These are phyloP conservation scores for Colletotrichum neosansevieriae DNA, from an alignment of 2,329 filamentous ascomycete species.

Conservation along the genomic window DNA sequence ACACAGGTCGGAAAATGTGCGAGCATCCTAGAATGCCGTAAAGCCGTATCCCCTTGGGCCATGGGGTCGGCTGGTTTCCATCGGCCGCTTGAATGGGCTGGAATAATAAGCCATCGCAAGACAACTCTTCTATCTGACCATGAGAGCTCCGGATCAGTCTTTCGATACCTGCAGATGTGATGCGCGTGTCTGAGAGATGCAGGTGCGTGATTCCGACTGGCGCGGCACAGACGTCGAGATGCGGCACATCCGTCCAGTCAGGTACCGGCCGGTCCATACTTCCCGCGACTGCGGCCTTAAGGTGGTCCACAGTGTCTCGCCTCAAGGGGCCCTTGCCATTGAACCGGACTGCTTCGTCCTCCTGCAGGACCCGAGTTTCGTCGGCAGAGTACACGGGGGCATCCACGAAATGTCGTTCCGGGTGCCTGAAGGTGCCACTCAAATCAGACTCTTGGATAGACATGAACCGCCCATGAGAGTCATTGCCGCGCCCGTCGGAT, in stretches of 20 bases:
- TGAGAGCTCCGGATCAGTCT: slow-evolving; percentile 56
- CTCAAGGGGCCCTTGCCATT: slow-evolving; percentile 49
- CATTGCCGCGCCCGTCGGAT: slow-evolving; percentile 45
- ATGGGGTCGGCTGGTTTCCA: slow-evolving; percentile 40
- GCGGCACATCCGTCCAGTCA: slow-evolving; percentile 29
- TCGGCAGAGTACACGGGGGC: slow-evolving; percentile 57
- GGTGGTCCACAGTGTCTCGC: slow-evolving; percentile 49
- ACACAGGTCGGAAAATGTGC: slow-evolving; percentile 64
- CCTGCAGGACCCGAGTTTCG: slow-evolving; percentile 43
- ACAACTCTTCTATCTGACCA: slow-evolving; percentile 64
- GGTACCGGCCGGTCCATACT: slow-evolving; percentile 28
- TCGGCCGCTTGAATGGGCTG: slow-evolving; percentile 14
- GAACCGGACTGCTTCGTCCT: slow-evolving; percentile 43
- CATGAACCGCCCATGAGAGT: slow-evolving; percentile 55
- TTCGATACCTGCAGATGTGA: slow-evolving; percentile 59
- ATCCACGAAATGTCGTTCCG: slow-evolving; percentile 62
- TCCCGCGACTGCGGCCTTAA: slow-evolving; percentile 45
- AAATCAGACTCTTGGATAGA: slow-evolving; percentile 61
- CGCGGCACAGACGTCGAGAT: slow-evolving; percentile 44
- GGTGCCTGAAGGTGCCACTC: slow-evolving; percentile 59
- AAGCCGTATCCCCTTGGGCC: slow-evolving; percentile 50
- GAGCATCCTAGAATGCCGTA: slow-evolving; percentile 59
- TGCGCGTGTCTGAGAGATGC: slow-evolving; percentile 61
- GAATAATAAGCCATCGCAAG: slow-evolving; percentile 58
- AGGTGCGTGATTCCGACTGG: slow-evolving; percentile 64